phyloP scores from a whole-genome alignment of 2,329 filamentous ascomycete genomes.

The Cladosporium sp. region DNA sequence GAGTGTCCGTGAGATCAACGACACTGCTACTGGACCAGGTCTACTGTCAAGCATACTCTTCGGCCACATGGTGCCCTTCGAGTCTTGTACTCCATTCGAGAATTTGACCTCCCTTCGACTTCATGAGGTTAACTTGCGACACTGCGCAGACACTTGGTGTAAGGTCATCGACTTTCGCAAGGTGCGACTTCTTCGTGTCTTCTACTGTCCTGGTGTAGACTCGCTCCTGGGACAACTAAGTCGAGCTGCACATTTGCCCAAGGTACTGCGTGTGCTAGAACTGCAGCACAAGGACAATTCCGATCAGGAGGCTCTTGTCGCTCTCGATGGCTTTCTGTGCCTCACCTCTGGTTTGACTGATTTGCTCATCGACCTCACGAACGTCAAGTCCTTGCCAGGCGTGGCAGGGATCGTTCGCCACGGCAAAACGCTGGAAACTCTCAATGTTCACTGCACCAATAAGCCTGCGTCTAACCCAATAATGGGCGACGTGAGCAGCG shows the following conservation, averaged over 20 bases:
- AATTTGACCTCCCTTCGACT: conserved; percentile 46
- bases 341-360: conserved; percentile 47
- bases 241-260: conserved; percentile 47
- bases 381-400: conserved; percentile 44
- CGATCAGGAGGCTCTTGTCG: conserved; percentile 48
- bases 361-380: conserved; percentile 47
- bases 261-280: conserved; percentile 46
- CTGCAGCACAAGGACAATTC: conserved; percentile 51
- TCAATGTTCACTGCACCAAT: conserved; percentile 46
- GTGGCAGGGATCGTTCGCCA: conserved; percentile 48
- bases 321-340: conserved; percentile 50
- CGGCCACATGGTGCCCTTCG: conserved; percentile 49
- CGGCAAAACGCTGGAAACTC: conserved; percentile 44
- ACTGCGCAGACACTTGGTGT: conserved; percentile 52
- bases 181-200: conserved; percentile 45
- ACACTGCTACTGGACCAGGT: conserved; percentile 48
- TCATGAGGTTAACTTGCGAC: conserved; percentile 48
- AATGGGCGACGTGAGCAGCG: conserved; percentile 20
- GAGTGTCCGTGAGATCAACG: conserved; percentile 45
- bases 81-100: conserved; percentile 46
- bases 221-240: conserved; percentile 49
- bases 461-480: not conserved
- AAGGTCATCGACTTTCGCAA: conserved; percentile 48
- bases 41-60: conserved; percentile 50
- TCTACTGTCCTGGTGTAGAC: conserved; percentile 48